Evolutionary conservation across 2,329 filamentous ascomycete genomes (phyloP), one percentile per base, ranked within the genome.

Genomic region (Macrophomina phaseolina): DNA sequence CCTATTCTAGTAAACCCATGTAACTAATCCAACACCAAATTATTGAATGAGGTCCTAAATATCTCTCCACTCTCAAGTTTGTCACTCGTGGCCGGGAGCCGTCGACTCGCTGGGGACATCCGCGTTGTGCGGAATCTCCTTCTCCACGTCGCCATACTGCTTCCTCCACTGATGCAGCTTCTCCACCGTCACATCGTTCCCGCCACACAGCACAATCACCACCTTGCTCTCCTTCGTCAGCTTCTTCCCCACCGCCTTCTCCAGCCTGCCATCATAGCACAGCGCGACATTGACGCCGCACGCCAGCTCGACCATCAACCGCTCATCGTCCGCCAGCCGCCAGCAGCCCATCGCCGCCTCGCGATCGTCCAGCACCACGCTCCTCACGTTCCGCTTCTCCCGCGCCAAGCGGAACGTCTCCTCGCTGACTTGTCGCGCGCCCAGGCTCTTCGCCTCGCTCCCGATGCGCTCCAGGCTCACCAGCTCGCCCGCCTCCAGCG

Each of bases 231-330:
- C 94, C 1, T 92, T 91, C 53, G 92, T 95, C 77, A 80, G 95
- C 48, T 94, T 94, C 92, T 93, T 0, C 93, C 94, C 14, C 91
- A 97, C 81, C 97, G 97, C 78, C 96, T 97, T 71, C 93, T 93
- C 4, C 85, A 79, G 1, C 73, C 77, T 6, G 76, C 51, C 65
- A 16, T 63, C 42, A 5, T 58, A 55, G 40, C 60, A 64, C 3
- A 87, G 77, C 1, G 90, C 92, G 12, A 97, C 79, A 63, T 90
- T 91, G 5, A 94, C 93, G 0, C 94, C 93, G 76, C 94, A 97
- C 0, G 93, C 89, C 42, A 90, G 83, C 81, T 98, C 94, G 3
- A 97, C 92, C 67, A 97, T 82, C 66, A 94, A 80, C 32, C 91
- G 82, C 72, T 94, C 91, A 68, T 97, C 93, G 70, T 97, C 91